These are phyloP conservation scores for Jamesozyma piceae DNA, from an alignment of 805 yeast genomes.

Conservation along the genomic window DNA sequence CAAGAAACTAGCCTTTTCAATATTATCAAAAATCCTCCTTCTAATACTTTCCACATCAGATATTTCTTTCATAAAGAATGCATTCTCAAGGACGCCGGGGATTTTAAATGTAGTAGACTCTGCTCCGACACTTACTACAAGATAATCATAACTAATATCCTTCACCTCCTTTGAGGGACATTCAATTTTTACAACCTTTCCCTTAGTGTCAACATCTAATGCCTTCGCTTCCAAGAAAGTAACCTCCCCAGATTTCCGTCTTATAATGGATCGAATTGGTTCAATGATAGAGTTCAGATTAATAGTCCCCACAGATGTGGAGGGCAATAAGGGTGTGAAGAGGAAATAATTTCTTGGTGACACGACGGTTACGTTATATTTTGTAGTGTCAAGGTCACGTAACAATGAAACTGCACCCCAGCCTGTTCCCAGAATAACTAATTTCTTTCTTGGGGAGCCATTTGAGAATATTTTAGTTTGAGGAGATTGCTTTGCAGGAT, in stretches of 20 bases:
- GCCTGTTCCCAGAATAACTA: slow-evolving; percentile 78
- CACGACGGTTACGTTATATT: slow-evolving; percentile 80
- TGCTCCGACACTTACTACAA: slow-evolving; percentile 91
- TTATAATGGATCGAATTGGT: slow-evolving; percentile 80
- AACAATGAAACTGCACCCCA: slow-evolving; percentile 90
- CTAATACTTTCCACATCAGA: slow-evolving; percentile 80
- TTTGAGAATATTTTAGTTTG: slow-evolving; percentile 47
- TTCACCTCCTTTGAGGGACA: slow-evolving; percentile 15
- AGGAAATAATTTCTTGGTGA: slow-evolving; percentile 94
- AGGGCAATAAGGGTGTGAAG: slow-evolving; percentile 89
- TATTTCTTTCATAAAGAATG: slow-evolving; percentile 83
- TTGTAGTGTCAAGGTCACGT: slow-evolving; percentile 74
- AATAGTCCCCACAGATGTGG: slow-evolving; percentile 89
- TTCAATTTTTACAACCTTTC: slow-evolving; percentile 54
- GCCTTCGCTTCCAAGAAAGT: slow-evolving; percentile 86
- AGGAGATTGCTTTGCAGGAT: slow-evolving; percentile 51
- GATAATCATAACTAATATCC: slow-evolving; percentile 52
- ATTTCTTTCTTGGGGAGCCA: slow-evolving; percentile 36
- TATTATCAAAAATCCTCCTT: slow-evolving; percentile 69
- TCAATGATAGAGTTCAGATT: slow-evolving; percentile 87
- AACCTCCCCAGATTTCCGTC: slow-evolving; percentile 71
- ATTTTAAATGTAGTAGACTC: slow-evolving; percentile 90
- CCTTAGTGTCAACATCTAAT: slow-evolving; percentile 65
- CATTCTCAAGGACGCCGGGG: slow-evolving; percentile 87
- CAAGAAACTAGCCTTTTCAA: slow-evolving; percentile 79